A percentile compares a stretch with the other conserved stretches of the same genome.
phyloP scores from a whole-genome alignment of 495 filamentous ascomycete genomes.

The Aspergillus avenaceus region DNA sequence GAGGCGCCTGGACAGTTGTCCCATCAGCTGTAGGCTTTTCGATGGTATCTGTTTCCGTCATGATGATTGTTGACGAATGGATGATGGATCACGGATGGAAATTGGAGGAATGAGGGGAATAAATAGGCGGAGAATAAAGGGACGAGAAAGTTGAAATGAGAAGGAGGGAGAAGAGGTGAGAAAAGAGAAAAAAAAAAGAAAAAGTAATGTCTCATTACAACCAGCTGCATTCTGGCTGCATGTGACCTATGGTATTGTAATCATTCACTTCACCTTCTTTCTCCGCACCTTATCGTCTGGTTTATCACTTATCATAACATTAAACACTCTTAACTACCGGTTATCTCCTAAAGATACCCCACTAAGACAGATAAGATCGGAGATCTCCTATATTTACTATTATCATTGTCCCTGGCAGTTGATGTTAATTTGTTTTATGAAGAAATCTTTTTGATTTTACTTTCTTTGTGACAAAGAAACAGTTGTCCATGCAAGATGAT shows the following conservation, averaged over 20 bases:
- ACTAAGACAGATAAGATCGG: background rate
- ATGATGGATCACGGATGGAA: conserved; percentile 1
- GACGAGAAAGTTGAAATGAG: background rate
- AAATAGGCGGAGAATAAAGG: background rate
- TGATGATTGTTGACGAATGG: conserved; percentile 6
- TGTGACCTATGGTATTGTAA: conserved; percentile 11
- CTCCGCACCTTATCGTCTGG: conserved; percentile 17
- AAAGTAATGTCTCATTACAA: background rate
- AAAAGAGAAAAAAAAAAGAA: conserved; percentile 4
- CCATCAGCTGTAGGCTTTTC: conserved; percentile 15
- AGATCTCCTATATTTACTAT: background rate
- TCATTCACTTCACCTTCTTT: background rate
- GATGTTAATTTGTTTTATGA: background rate
- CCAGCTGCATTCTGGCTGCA: conserved; percentile 7
- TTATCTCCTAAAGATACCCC: background rate
- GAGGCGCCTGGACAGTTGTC: conserved; percentile 17
- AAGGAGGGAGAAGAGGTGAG: background rate
- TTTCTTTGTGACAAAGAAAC: background rate
- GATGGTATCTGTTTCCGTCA: conserved; percentile 21
- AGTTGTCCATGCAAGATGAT: background rate
- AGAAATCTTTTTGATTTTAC: background rate
- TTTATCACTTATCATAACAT: background rate
- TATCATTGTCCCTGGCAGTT: background rate
- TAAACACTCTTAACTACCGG: too few relatives aligned
- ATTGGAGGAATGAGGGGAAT: conserved; percentile 2